Conservation (phyloP, 345 rosid species). For the thale cress (Arabidopsis thaliana) region DNA sequence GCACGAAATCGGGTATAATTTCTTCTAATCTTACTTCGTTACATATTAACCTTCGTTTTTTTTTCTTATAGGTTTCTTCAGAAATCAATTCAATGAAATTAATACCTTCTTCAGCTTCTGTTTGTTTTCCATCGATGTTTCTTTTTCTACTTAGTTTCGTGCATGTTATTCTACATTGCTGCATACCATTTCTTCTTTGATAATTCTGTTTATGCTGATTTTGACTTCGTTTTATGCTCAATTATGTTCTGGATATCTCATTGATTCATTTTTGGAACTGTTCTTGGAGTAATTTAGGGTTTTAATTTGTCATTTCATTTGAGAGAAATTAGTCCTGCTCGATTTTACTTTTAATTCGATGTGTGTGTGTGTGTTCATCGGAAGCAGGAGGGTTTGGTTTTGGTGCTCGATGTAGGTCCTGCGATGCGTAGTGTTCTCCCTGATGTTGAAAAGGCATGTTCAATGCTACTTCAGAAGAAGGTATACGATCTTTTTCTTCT, state of each 20-base stretch:
- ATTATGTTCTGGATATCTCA: not conserved
- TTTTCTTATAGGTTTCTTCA: not conserved
- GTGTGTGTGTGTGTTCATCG: conserved; percentile 10
- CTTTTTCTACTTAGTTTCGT: not conserved
- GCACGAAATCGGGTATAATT: conserved; percentile 72
- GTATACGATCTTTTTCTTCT: conserved; percentile 42
- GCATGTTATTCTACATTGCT: not conserved
- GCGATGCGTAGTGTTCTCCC: conserved; percentile 74
- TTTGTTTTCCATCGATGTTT: conserved; percentile 2
- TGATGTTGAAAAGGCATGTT: conserved; percentile 67
- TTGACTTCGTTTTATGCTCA: conserved; percentile 29
- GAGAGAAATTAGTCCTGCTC: not conserved
- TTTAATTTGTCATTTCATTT: not conserved
- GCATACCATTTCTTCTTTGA: not conserved
- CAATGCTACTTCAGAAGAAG: conserved; percentile 81
- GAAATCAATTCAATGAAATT: conserved; percentile 7
- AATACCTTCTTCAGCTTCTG: not conserved
- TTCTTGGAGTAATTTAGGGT: not conserved
- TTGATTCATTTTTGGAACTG: not conserved
- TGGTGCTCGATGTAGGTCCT: conserved; percentile 87
- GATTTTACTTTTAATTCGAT: not conserved
- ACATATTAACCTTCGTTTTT: not conserved
- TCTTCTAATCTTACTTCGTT: not conserved
- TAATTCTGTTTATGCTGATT: not conserved
- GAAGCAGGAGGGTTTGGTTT: conserved; percentile 72